Conservation (phyloP, 2,329 filamentous ascomycete genomes). For the Mycogone perniciosa region DNA sequence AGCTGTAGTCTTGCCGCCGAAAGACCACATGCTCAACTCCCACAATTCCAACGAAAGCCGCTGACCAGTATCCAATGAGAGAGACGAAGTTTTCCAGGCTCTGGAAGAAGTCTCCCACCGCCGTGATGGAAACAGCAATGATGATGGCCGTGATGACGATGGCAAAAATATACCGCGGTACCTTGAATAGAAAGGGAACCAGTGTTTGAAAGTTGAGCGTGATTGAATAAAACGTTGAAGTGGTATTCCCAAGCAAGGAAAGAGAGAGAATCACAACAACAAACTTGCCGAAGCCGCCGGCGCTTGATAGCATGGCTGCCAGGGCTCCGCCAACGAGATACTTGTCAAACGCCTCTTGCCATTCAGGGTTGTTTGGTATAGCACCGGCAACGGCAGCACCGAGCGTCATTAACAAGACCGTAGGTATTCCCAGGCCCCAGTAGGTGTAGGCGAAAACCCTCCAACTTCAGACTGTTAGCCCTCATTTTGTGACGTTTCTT, state of each 20-base stretch:
- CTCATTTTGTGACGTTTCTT: not conserved
- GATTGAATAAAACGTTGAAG: slow-evolving; percentile 55
- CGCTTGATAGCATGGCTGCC: slow-evolving; percentile 51
- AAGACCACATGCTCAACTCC: slow-evolving; percentile 44
- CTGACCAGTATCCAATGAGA: slow-evolving; percentile 54
- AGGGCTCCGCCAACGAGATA: slow-evolving; percentile 54
- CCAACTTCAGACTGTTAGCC: slow-evolving; percentile 22
- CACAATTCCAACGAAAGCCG: slow-evolving; percentile 46
- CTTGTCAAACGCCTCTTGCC: slow-evolving; percentile 47
- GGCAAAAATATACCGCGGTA: slow-evolving; percentile 53
- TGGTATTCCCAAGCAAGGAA: slow-evolving; percentile 52
- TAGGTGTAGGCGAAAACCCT: slow-evolving; percentile 51
- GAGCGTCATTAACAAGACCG: slow-evolving; percentile 54
- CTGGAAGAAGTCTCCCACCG: slow-evolving; percentile 50
- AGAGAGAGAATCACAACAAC: slow-evolving; percentile 53
- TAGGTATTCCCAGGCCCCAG: slow-evolving; percentile 47
- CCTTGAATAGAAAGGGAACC: slow-evolving; percentile 46
- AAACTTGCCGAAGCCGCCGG: slow-evolving; percentile 56
- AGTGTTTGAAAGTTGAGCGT: slow-evolving; percentile 60
- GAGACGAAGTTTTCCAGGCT: slow-evolving; percentile 52
- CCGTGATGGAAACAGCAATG: slow-evolving; percentile 52
- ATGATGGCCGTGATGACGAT: slow-evolving; percentile 52
- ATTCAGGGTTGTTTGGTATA: slow-evolving; percentile 45
- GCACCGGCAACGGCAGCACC: slow-evolving; percentile 60
- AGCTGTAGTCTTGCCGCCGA: slow-evolving; percentile 36